A percentile compares a stretch with the other conserved stretches of the same genome.
phyloP scores from a whole-genome alignment of 2,329 filamentous ascomycete species.

The Penicillium sp. region DNA sequence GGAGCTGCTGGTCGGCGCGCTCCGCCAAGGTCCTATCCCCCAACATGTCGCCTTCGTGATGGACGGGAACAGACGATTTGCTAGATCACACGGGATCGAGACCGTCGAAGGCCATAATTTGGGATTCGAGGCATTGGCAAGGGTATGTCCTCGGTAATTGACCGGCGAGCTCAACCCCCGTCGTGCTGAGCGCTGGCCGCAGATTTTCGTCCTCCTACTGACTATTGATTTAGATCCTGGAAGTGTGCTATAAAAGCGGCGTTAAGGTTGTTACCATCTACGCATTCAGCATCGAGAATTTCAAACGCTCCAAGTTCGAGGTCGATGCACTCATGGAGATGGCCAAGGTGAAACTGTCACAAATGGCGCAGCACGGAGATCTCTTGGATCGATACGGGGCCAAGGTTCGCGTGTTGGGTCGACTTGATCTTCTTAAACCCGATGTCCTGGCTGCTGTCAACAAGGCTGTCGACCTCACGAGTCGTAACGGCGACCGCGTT shows the following conservation, averaged over 20 bases:
- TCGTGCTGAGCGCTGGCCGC: neutral
- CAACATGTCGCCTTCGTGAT: conserved; percentile 99
- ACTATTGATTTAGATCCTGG: conserved; percentile 64
- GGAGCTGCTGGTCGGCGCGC: conserved; percentile 80
- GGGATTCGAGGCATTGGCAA: conserved; percentile 90
- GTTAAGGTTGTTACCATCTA: conserved; percentile 97
- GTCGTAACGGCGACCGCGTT: conserved; percentile 73
- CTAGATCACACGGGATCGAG: conserved; percentile 85
- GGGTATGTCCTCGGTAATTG: conserved; percentile 53
- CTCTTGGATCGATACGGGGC: conserved; percentile 91
- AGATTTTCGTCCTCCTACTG: neutral
- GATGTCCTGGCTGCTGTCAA: conserved; percentile 90
- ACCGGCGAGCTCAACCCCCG: neutral
- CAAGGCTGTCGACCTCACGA: conserved; percentile 79
- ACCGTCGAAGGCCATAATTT: conserved; percentile 94
- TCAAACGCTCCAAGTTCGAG: conserved; percentile 93
- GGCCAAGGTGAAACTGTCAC: conserved; percentile 89
- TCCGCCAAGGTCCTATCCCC: conserved; percentile 87
- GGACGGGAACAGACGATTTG: conserved; percentile 96
- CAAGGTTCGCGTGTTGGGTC: conserved; percentile 78
- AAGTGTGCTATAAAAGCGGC: conserved; percentile 96
- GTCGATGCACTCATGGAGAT: conserved; percentile 97
- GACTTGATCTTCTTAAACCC: conserved; percentile 75
- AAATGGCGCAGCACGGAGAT: conserved; percentile 89
- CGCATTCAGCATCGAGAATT: conserved; percentile 98